Base-by-base conservation (phyloP, 257 asterid species). In the Lavandula angustifolia region DNA sequence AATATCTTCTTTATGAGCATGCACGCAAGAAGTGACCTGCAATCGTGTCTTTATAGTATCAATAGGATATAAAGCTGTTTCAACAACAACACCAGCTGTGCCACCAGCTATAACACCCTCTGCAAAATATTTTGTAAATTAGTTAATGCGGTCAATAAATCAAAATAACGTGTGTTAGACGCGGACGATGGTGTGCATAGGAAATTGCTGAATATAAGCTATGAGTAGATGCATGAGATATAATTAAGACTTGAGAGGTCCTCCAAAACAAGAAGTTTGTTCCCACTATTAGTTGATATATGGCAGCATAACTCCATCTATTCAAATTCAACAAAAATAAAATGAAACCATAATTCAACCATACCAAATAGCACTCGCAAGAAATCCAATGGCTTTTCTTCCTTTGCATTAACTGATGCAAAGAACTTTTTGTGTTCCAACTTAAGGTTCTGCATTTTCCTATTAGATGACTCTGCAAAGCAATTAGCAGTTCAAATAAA, bases 71-170 rank as follows among this genome's bases (percentile, higher is more conserved):
- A 92, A 76, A 81, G 85, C 91, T 51, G 97, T 84, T 78, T 92
- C 98, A 67, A 92, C 98, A 34, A 92, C 91, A 73, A 87, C 97
- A 31, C 98, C 98, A 63, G 98, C 96, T 10, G 89, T 76, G 43
- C 92, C 98, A 68, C 98, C 98, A 44, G 98, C 96, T 85, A 89
- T 81, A 49, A 82, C 77, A 73, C 98, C 98, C 85, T 92, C 98
- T 92, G 95, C 81, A 80, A 40, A 63, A 70, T 35, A 38, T 55
- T 43, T 34, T 12, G 54, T 7, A 44, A 33, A 18, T 62, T 56
- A 37, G 8, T 67, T 31, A 64, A 29, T 50, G 55, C 41, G 44
- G 22, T 9, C 17, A 67, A 54, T 48, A 18, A 38, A 43, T 43
- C 37, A 57, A 40, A 60, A 46, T 0, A 49, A 3, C 1, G 46